phyloP scores from a whole-genome alignment of 805 yeast genomes.

The Candida montana region DNA sequence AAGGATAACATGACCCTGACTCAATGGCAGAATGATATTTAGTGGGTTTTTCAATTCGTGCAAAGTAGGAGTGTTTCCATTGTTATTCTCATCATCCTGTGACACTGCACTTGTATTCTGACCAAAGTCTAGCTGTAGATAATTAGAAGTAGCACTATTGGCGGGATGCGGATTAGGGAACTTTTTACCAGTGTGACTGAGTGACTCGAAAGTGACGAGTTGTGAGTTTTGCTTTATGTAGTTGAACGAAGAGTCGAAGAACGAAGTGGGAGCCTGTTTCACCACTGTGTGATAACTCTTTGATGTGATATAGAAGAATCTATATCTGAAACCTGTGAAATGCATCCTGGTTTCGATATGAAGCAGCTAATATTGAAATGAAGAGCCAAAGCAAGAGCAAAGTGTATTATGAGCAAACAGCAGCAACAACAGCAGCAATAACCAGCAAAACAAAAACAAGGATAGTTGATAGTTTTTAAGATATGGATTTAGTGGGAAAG shows the following conservation, averaged over 20 bases:
- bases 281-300: constrained; percentile 33
- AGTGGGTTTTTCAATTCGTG: constrained; percentile 14
- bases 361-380: too few species aligned
- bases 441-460: too few species aligned
- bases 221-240: constrained; percentile 33
- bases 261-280: constrained; percentile 28
- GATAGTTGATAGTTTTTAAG: too few species aligned
- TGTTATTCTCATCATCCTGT: constrained; percentile 18
- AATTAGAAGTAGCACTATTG: constrained; percentile 29
- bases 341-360: constrained; percentile 32
- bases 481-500: too few species aligned
- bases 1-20: constrained; percentile 15
- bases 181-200: constrained; percentile 16
- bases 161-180: constrained; percentile 32
- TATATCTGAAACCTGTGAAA: constrained; percentile 36
- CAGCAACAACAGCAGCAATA: too few species aligned
- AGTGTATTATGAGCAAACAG: too few species aligned
- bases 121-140: constrained; percentile 25
- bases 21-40: constrained; percentile 16
- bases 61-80: not conserved
- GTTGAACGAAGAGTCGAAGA: constrained; percentile 38
- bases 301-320: constrained; percentile 29
- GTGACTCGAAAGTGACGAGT: constrained; percentile 19
- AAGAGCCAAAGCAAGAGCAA: too few species aligned
- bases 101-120: constrained; percentile 4